Evolutionary conservation across 805 yeast genomes (phyloP).

Genomic region (Candida sithepensis): DNA sequence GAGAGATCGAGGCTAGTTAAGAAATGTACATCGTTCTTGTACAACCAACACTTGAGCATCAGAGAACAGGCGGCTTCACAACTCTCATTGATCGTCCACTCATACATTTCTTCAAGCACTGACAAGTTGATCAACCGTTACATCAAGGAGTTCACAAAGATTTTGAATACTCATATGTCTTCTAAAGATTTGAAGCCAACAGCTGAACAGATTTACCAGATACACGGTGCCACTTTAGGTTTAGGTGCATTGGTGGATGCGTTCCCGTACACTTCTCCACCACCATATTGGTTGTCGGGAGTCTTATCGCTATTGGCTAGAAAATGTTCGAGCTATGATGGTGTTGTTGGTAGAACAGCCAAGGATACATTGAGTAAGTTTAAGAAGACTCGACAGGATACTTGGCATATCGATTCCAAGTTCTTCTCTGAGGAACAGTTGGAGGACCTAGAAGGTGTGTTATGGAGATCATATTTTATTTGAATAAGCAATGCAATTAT

Average conservation of each 20-base stretch:
- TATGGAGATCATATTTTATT: slow-evolving; percentile 89
- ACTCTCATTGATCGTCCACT: slow-evolving; percentile 77
- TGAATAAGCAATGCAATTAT: slow-evolving; percentile 26
- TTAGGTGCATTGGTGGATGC: slow-evolving; percentile 86
- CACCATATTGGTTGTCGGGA: slow-evolving; percentile 85
- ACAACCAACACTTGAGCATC: slow-evolving; percentile 66
- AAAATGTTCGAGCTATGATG: slow-evolving; percentile 68
- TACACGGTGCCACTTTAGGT: slow-evolving; percentile 88
- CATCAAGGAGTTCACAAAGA: slow-evolving; percentile 41
- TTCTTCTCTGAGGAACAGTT: slow-evolving; percentile 74
- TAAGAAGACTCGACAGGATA: slow-evolving; percentile 88
- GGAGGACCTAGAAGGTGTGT: slow-evolving; percentile 89
- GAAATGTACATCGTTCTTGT: slow-evolving; percentile 50
- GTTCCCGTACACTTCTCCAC: slow-evolving; percentile 86
- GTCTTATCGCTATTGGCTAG: slow-evolving; percentile 67
- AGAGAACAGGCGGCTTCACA: slow-evolving; percentile 70
- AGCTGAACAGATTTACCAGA: slow-evolving; percentile 38
- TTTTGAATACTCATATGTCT: slow-evolving; percentile 34
- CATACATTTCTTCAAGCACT: slow-evolving; percentile 45
- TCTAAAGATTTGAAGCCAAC: slow-evolving; percentile 33
- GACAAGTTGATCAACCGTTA: slow-evolving; percentile 40
- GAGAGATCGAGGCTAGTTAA: slow-evolving; percentile 50
- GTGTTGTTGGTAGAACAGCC: slow-evolving; percentile 78
- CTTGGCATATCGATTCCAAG: slow-evolving; percentile 88
- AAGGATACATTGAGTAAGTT: slow-evolving; percentile 78